phyloP scores from a whole-genome alignment of 129 eudicot genomes.

The Deinandra increscens region DNA sequence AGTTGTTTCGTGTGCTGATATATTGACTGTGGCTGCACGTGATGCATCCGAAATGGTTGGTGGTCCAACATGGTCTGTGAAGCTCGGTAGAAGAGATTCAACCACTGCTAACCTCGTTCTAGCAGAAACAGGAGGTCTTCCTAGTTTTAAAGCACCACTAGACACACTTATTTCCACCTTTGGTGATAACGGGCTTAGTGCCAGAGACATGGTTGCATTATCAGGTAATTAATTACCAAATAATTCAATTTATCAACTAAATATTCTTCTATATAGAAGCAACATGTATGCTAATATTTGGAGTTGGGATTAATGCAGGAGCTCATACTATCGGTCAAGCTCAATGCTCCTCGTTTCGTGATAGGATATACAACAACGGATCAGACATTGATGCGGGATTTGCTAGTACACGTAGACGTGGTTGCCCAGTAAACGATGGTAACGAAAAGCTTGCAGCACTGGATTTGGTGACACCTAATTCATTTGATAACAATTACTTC shows the following conservation, averaged over 20 bases:
- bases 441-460: slow-evolving; percentile 56
- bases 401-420: slow-evolving; percentile 38
- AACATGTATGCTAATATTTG: not conserved
- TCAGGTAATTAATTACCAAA: slow-evolving; percentile 31
- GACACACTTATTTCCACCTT: slow-evolving; percentile 51
- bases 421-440: slow-evolving; percentile 47
- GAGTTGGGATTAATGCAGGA: slow-evolving; percentile 27
- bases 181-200: slow-evolving; percentile 42
- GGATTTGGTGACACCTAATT: slow-evolving; percentile 47
- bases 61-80: slow-evolving; percentile 68
- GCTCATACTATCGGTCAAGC: slow-evolving; percentile 75
- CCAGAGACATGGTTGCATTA: slow-evolving; percentile 72
- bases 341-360: slow-evolving; percentile 52
- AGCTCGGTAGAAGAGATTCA: slow-evolving; percentile 69
- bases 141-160: slow-evolving; percentile 43
- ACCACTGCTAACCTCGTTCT: slow-evolving; percentile 48
- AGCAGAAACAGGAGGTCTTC: slow-evolving; percentile 54
- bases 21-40: slow-evolving; percentile 61
- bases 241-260: too few species aligned
- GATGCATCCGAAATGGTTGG: slow-evolving; percentile 67
- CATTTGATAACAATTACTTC: slow-evolving; percentile 56
- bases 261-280: not conserved
- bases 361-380: slow-evolving; percentile 59
- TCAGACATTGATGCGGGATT: slow-evolving; percentile 52
- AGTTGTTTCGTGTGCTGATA: slow-evolving; percentile 69